phyloP scores from a whole-genome alignment of 2,329 filamentous ascomycete species.

The Colletotrichum falcatum region DNA sequence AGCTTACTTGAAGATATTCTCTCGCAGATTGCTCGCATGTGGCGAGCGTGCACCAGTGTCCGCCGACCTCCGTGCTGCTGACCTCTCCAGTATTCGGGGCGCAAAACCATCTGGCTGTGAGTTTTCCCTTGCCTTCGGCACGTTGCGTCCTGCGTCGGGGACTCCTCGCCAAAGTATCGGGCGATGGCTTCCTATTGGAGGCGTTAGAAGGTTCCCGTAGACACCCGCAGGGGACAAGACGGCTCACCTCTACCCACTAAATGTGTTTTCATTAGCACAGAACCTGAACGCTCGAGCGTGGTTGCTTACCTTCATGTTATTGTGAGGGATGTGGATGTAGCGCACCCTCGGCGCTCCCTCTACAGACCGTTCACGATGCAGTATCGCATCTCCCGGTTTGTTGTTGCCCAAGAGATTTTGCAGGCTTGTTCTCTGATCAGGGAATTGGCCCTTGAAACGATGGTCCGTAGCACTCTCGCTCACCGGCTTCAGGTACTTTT shows the following conservation, averaged over 20 bases:
- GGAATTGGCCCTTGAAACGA: constrained; percentile 12
- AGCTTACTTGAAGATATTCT: constrained; percentile 47
- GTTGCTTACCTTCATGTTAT: constrained; percentile 49
- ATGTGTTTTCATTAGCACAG: neutral
- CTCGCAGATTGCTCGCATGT: constrained; percentile 52
- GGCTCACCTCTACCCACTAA: constrained; percentile 39
- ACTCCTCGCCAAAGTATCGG: constrained; percentile 46
- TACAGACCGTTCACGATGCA: neutral
- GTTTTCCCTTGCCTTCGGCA: constrained; percentile 31
- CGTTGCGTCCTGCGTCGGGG: constrained; percentile 30
- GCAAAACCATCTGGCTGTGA: constrained; percentile 45
- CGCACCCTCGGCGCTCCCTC: neutral
- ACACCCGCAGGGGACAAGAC: neutral
- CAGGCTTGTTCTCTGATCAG: neutral
- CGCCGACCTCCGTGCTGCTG: constrained; percentile 47
- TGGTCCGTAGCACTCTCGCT: neutral
- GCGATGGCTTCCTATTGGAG: constrained; percentile 46
- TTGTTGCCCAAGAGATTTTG: neutral
- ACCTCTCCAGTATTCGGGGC: constrained; percentile 51
- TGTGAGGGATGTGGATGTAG: constrained; percentile 50
- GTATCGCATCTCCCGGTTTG: neutral
- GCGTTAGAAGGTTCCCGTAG: neutral
- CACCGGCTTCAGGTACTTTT: neutral
- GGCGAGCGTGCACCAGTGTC: constrained; percentile 49
- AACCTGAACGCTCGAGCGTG: neutral